A percentile compares a stretch with the other conserved stretches of the same genome.
These are phyloP conservation scores for Starmerella floricola DNA, from an alignment of 805 yeast species.

Conservation along the genomic window DNA sequence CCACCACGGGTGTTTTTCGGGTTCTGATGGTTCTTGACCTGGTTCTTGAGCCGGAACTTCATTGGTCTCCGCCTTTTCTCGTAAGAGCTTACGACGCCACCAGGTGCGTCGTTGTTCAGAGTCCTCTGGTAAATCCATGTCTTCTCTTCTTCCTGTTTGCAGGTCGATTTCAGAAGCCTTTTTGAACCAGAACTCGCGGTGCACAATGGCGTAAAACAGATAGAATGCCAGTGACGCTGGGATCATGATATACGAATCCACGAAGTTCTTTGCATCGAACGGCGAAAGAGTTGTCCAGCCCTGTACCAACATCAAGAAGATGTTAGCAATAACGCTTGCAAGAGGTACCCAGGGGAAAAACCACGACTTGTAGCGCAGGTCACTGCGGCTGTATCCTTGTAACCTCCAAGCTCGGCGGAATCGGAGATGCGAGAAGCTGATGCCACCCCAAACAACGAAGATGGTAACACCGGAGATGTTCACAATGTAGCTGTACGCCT, in stretches of 20 bases:
- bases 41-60: no score
- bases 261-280: conserved; percentile 42
- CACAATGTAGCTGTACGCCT: conserved; percentile 49
- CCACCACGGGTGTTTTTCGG: no score
- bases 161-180: conserved; percentile 34
- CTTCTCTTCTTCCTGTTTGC: conserved; percentile 23
- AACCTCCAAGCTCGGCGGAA: conserved; percentile 40
- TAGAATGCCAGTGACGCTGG: conserved; percentile 43
- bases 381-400: conserved; percentile 31
- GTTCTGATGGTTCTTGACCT: no score
- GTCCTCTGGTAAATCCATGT: conserved; percentile 13
- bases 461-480: conserved; percentile 55
- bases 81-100: neutral
- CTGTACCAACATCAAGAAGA: conserved; percentile 47
- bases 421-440: conserved; percentile 44
- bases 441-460: conserved; percentile 55
- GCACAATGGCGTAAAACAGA: conserved; percentile 30
- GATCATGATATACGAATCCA: conserved; percentile 51
- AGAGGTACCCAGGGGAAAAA: conserved; percentile 43
- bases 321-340: conserved; percentile 39
- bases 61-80: no score
- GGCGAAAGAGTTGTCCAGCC: conserved; percentile 57
- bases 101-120: neutral
- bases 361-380: conserved; percentile 43
- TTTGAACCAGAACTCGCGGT: conserved; percentile 33